phyloP scores from a whole-genome alignment of 139 green algal genomes.

The Bryopsis sp. region DNA sequence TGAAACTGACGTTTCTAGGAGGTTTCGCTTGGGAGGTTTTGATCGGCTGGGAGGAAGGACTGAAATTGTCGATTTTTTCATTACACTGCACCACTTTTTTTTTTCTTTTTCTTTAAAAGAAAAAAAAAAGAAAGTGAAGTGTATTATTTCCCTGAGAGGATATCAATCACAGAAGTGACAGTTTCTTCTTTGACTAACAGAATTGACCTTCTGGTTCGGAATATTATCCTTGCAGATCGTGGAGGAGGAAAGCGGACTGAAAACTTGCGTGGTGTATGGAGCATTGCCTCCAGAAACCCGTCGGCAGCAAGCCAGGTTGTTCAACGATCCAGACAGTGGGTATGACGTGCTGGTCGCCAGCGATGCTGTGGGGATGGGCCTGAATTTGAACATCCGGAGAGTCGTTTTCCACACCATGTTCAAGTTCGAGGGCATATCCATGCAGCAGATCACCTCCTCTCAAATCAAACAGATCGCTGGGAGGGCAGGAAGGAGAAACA shows the following conservation, averaged over 20 bases:
- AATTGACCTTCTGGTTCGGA: too few species aligned
- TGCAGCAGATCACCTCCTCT: constrained; percentile 22
- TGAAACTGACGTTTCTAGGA: too few species aligned
- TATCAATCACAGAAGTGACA: too few species aligned
- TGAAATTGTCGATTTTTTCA: too few species aligned
- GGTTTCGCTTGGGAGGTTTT: too few species aligned
- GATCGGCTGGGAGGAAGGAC: too few species aligned
- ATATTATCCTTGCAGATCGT: constrained; percentile 37
- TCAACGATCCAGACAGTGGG: constrained; percentile 60
- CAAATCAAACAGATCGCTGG: constrained; percentile 66
- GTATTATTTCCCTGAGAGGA: too few species aligned
- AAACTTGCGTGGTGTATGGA: constrained; percentile 75
- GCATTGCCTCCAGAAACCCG: constrained; percentile 78
- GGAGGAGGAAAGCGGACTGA: constrained; percentile 28
- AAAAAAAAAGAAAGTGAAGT: too few species aligned
- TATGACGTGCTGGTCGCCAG: constrained; percentile 76
- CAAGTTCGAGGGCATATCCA: constrained; percentile 61
- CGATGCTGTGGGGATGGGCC: constrained; percentile 94
- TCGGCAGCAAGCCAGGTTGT: constrained; percentile 69
- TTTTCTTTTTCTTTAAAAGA: too few species aligned
- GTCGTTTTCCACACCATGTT: constrained; percentile 76
- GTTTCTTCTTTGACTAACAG: too few species aligned
- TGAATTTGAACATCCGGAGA: constrained; percentile 93
- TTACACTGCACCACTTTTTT: background rate
- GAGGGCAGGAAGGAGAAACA: constrained; percentile 36